Evolutionary conservation across 805 yeast genomes (phyloP).

Genomic region (Ogataea methylovora): DNA sequence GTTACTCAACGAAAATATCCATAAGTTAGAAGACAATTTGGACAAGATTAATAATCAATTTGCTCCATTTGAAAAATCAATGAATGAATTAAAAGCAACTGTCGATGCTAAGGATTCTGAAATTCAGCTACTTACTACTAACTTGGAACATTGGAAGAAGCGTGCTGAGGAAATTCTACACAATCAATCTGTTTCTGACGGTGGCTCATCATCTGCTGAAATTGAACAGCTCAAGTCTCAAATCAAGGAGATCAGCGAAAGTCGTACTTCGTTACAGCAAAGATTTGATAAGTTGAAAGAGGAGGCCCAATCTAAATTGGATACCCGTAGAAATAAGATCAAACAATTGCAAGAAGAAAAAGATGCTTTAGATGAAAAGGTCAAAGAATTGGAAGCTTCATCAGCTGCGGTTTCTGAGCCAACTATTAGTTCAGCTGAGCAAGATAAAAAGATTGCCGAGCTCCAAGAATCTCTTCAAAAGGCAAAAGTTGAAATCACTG

Average conservation of each 20-base stretch:
- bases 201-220: constrained; percentile 11
- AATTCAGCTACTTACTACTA: constrained; percentile 29
- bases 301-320: constrained; percentile 24
- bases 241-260: constrained; percentile 3
- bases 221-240: constrained; percentile 15
- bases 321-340: constrained; percentile 16
- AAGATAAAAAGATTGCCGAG: constrained; percentile 5
- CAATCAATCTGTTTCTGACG: too few species aligned
- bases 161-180: constrained; percentile 40
- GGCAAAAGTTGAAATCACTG: constrained; percentile 11
- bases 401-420: not conserved
- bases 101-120: constrained; percentile 43
- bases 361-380: constrained; percentile 2
- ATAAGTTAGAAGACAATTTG: constrained; percentile 4
- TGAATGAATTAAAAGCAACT: constrained; percentile 15
- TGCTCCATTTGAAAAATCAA: constrained; percentile 10
- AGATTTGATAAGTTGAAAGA: constrained; percentile 22
- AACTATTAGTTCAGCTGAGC: not conserved
- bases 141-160: constrained; percentile 51
- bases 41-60: constrained; percentile 1
- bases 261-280: constrained; percentile 8
- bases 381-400: not conserved
- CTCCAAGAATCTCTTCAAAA: constrained; percentile 6
- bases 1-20: not conserved
- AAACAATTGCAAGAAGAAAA: constrained; percentile 9